A percentile compares a stretch with the other conserved stretches of the same genome.
Evolutionary conservation across 768 basidiomycete species (phyloP).

Genomic region (Calvatia gigantea): DNA sequence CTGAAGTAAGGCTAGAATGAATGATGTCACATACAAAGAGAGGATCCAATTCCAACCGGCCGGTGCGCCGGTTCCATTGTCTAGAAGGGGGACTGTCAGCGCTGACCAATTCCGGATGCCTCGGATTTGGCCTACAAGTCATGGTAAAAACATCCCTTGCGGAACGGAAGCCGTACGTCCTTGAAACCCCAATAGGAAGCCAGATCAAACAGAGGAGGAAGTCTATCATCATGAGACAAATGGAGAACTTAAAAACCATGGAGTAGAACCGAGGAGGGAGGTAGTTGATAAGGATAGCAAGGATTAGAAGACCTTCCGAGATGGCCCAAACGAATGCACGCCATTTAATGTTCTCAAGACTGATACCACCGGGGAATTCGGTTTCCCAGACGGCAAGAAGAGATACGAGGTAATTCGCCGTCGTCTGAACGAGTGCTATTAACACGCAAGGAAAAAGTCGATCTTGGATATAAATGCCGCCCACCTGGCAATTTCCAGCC

Average conservation of each 20-base stretch:
- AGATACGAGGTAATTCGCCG: conserved; percentile 88
- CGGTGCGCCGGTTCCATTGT: conserved; percentile 86
- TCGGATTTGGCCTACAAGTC: conserved; percentile 53
- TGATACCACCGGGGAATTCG: conserved; percentile 78
- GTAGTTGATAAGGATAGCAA: conserved; percentile 82
- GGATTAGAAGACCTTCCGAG: conserved; percentile 66
- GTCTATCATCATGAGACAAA: conserved; percentile 77
- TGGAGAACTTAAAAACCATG: conserved; percentile 70
- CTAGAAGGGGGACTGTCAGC: conserved; percentile 31
- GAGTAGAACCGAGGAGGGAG: conserved; percentile 77
- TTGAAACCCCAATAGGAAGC: conserved; percentile 88
- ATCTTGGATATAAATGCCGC: conserved; percentile 13
- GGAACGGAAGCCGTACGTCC: conserved; percentile 84
- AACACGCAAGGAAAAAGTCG: not conserved
- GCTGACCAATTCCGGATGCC: not conserved
- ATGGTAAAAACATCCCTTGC: conserved; percentile 81
- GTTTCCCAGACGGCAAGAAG: conserved; percentile 77
- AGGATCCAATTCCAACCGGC: conserved; percentile 91
- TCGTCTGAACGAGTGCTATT: conserved; percentile 45
- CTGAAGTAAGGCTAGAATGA: not conserved
- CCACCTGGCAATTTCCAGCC: conserved; percentile 83
- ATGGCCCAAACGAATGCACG: conserved; percentile 82
- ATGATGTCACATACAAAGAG: conserved; percentile 54
- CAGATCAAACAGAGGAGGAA: conserved; percentile 87
- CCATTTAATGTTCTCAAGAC: conserved; percentile 75